These are phyloP conservation scores for Vigna trinervia DNA, from an alignment of 306 rosid species.

Conservation along the genomic window DNA sequence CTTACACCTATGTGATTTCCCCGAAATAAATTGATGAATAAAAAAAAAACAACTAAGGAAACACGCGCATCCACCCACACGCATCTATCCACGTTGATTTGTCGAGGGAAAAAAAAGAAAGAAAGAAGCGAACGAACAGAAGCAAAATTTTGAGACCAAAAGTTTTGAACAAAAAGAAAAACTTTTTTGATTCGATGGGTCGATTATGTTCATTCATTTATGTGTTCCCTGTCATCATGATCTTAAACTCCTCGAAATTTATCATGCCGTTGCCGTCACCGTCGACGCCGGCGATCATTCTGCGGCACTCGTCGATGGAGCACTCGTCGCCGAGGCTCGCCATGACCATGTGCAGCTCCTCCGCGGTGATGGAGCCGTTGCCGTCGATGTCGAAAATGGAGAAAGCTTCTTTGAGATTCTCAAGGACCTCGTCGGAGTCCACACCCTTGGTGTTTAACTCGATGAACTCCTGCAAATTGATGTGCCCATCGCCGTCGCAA, in stretches of 20 bases:
- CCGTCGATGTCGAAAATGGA: slow-evolving; percentile 78
- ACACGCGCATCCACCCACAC: neutral
- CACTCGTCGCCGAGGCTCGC: slow-evolving; percentile 71
- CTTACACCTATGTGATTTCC: neutral
- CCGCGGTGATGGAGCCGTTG: slow-evolving; percentile 79
- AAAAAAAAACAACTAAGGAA: neutral
- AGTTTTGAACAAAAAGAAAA: too few relatives aligned
- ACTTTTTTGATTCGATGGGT: neutral
- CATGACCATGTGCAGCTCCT: slow-evolving; percentile 71
- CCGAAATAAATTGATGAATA: neutral
- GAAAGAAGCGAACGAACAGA: neutral
- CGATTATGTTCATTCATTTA: neutral
- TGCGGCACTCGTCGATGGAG: slow-evolving; percentile 72
- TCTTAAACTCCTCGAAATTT: slow-evolving; percentile 77
- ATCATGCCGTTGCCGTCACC: slow-evolving; percentile 83
- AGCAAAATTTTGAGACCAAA: neutral
- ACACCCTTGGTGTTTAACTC: slow-evolving; percentile 79
- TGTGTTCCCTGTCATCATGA: slow-evolving; percentile 73
- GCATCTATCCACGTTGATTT: too few relatives aligned
- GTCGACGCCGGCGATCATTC: slow-evolving; percentile 82
- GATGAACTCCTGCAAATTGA: slow-evolving; percentile 69
- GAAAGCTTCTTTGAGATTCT: slow-evolving; percentile 77
- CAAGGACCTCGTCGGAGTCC: slow-evolving; percentile 70
- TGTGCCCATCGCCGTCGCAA: slow-evolving; percentile 80
- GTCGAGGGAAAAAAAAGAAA: neutral